phyloP scores from a whole-genome alignment of 441 rosid genomes.

The Adansonia gregorii region DNA sequence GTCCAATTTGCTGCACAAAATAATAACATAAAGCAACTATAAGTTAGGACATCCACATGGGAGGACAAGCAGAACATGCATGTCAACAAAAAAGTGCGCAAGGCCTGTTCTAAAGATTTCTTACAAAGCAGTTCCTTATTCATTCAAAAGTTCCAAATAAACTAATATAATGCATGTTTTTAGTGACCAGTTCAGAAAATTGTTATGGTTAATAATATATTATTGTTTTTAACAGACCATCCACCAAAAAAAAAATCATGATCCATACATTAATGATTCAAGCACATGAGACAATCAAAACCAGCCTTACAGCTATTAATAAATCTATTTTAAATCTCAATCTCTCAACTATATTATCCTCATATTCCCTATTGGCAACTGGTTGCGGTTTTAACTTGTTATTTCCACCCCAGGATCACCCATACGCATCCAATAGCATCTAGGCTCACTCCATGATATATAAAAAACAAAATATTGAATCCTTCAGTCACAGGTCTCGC shows the following conservation, averaged over 20 bases:
- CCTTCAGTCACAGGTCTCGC: no score
- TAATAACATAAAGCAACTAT: neutral
- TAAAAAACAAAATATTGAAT: no score
- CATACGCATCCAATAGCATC: no score
- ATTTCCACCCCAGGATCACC: no score
- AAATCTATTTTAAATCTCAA: neutral
- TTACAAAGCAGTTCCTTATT: neutral
- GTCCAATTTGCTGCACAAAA: constrained; percentile 47
- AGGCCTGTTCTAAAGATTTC: neutral
- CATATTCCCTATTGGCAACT: no score
- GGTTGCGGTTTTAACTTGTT: no score
- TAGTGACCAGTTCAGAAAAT: neutral
- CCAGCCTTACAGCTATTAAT: neutral
- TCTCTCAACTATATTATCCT: no score
- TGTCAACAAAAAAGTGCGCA: neutral
- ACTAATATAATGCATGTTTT: neutral
- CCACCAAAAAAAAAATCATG: neutral
- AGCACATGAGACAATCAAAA: neutral
- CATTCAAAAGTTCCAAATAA: neutral
- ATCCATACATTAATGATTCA: neutral
- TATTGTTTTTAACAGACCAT: neutral
- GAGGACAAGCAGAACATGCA: neutral
- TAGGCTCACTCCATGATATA: no score
- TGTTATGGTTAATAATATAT: neutral
- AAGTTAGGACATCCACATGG: neutral